Percentiles rank a stretch among this genome's conserved stretches.
These are phyloP conservation scores for Mycosphaerella sp. DNA, from an alignment of 2,329 filamentous ascomycete genomes.

Conservation along the genomic window DNA sequence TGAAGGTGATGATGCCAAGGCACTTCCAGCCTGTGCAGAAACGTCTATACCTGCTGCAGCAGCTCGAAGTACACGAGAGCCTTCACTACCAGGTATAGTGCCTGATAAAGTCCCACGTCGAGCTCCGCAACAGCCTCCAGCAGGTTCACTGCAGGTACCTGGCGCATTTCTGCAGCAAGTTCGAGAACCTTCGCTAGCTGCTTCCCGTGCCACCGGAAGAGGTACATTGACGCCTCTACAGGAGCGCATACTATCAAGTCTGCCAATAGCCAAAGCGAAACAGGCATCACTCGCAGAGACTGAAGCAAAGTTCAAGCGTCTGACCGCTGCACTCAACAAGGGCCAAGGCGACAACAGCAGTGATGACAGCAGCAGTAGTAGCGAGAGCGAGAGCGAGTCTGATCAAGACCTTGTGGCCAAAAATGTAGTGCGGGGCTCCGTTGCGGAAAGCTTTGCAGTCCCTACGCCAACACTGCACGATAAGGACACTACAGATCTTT, in stretches of 20 bases:
- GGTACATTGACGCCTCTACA: background rate
- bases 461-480: background rate
- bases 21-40: background rate
- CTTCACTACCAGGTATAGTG: background rate
- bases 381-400: slow-evolving; percentile 5
- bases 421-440: slow-evolving; percentile 6
- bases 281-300: slow-evolving; percentile 1
- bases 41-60: background rate
- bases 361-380: slow-evolving; percentile 5
- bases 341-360: slow-evolving; percentile 2
- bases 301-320: slow-evolving; percentile 1
- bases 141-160: background rate
- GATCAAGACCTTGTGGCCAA: background rate
- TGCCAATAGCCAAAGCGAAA: background rate
- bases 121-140: background rate
- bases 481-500: background rate
- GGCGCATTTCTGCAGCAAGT: background rate
- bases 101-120: background rate
- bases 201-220: background rate
- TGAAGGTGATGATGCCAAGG: background rate
- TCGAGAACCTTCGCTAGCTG: background rate
- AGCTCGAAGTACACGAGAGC: background rate
- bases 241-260: background rate
- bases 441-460: slow-evolving; percentile 13
- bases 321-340: background rate